Evolutionary conservation across 2,329 filamentous ascomycete species (phyloP).

Genomic region (Sclerotinia borealis): DNA sequence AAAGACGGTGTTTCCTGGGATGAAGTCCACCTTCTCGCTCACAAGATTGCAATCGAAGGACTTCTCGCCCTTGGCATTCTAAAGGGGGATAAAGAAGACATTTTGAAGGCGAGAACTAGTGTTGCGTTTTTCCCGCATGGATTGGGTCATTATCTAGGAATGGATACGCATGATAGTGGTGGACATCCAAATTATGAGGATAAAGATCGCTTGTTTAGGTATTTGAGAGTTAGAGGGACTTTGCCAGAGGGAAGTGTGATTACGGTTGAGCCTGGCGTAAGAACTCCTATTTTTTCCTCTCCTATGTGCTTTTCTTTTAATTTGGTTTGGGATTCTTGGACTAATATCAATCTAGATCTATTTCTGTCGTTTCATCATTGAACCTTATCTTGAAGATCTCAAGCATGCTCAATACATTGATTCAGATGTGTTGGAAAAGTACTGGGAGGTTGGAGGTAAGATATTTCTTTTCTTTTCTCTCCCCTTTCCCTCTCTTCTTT

Average conservation of each 20-base stretch:
- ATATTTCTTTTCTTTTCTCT: background rate
- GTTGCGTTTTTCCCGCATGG: constrained; percentile 90
- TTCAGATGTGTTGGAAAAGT: constrained; percentile 62
- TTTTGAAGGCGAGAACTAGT: constrained; percentile 72
- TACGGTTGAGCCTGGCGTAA: constrained; percentile 87
- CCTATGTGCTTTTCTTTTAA: background rate
- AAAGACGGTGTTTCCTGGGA: constrained; percentile 75
- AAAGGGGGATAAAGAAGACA: constrained; percentile 60
- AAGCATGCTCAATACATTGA: constrained; percentile 74
- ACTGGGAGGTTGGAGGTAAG: constrained; percentile 68
- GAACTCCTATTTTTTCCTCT: constrained; percentile 36
- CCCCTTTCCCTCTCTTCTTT: background rate
- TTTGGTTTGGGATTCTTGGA: background rate
- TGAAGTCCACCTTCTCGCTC: constrained; percentile 72
- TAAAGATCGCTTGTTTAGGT: constrained; percentile 76
- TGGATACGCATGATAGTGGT: constrained; percentile 87
- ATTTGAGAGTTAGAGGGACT: constrained; percentile 70
- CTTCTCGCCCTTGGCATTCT: constrained; percentile 72
- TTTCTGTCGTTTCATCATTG: constrained; percentile 85
- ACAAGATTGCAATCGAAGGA: constrained; percentile 75
- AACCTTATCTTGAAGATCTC: constrained; percentile 68
- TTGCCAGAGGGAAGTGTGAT: constrained; percentile 77
- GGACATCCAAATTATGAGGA: constrained; percentile 75
- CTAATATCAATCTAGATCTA: constrained; percentile 54
- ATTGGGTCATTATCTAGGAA: constrained; percentile 81